Percentiles rank a stretch among this genome's conserved stretches.
These are phyloP conservation scores for Candida schatavii DNA, from an alignment of 805 yeast species.

Conservation along the genomic window DNA sequence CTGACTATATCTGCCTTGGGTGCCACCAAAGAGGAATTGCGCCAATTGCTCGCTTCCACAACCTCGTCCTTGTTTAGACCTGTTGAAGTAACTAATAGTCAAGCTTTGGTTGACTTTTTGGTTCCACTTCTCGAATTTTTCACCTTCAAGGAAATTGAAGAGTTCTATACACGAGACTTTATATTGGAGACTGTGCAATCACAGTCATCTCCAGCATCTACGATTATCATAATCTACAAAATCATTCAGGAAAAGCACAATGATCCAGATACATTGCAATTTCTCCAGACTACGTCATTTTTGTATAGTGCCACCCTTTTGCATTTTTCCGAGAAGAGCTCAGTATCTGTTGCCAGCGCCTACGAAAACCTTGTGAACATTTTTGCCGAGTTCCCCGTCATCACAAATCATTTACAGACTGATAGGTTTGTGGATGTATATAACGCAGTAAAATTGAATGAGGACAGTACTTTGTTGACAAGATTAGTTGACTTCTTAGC, in stretches of 20 bases:
- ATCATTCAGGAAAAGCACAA: constrained; percentile 7
- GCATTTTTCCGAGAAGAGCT: neutral
- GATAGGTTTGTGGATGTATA: constrained; percentile 8
- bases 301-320: neutral
- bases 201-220: neutral
- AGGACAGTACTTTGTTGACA: constrained; percentile 16
- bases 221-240: constrained; percentile 8
- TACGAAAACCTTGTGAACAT: constrained; percentile 1
- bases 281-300: constrained; percentile 4
- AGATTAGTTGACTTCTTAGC: constrained; percentile 18
- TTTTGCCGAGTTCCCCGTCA: neutral
- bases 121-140: constrained; percentile 12
- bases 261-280: constrained; percentile 6
- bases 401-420: neutral
- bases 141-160: constrained; percentile 12
- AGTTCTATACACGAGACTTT: constrained; percentile 14
- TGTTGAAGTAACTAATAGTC: neutral
- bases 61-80: neutral
- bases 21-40: neutral
- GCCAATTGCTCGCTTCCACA: neutral
- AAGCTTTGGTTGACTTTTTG: constrained; percentile 2
- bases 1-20: neutral
- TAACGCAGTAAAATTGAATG: constrained; percentile 6
- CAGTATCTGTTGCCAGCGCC: neutral
- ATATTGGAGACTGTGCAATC: constrained; percentile 9